Conservation (phyloP, 768 basidiomycete species). For the Lenzites betulinus region DNA sequence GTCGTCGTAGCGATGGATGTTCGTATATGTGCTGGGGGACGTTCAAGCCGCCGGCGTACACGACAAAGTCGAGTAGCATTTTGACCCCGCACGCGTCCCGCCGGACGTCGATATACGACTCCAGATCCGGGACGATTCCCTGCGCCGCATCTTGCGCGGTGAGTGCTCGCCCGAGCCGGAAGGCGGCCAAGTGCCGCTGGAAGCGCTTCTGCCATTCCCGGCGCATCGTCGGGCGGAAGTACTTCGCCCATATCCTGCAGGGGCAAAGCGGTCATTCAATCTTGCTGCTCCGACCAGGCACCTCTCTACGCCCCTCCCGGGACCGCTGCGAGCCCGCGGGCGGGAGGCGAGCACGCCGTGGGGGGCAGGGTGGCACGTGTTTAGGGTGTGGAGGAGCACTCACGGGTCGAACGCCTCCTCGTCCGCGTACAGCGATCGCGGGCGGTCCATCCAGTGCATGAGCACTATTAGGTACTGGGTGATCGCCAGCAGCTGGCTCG, state of each 20-base stretch:
- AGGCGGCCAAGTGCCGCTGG: conserved; percentile 36
- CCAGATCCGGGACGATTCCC: conserved; percentile 41
- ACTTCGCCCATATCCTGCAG: conserved; percentile 41
- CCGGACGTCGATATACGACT: conserved; percentile 48
- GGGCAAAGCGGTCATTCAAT: neutral
- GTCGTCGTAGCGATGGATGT: conserved; percentile 31
- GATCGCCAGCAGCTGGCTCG: conserved; percentile 53
- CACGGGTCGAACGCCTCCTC: conserved; percentile 24
- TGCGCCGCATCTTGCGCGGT: conserved; percentile 30
- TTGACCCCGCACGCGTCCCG: conserved; percentile 51
- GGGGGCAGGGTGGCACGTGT: neutral
- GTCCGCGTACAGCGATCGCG: conserved; percentile 15
- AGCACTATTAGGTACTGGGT: conserved; percentile 34
- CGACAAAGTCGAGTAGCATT: conserved; percentile 54
- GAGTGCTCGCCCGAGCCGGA: conserved; percentile 36
- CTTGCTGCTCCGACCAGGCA: neutral
- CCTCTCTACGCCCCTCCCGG: neutral
- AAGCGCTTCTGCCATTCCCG: conserved; percentile 47
- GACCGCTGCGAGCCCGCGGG: neutral
- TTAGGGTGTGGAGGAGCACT: conserved; percentile 1
- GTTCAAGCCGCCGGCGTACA: conserved; percentile 50
- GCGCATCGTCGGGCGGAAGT: conserved; percentile 37
- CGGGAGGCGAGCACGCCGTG: neutral
- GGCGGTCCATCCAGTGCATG: conserved; percentile 22
- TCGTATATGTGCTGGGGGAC: conserved; percentile 36